Evolutionary conservation across 2,329 filamentous ascomycete species (phyloP), one percentile per base, ranked within the genome.

Genomic region (Aspergillus sp.): DNA sequence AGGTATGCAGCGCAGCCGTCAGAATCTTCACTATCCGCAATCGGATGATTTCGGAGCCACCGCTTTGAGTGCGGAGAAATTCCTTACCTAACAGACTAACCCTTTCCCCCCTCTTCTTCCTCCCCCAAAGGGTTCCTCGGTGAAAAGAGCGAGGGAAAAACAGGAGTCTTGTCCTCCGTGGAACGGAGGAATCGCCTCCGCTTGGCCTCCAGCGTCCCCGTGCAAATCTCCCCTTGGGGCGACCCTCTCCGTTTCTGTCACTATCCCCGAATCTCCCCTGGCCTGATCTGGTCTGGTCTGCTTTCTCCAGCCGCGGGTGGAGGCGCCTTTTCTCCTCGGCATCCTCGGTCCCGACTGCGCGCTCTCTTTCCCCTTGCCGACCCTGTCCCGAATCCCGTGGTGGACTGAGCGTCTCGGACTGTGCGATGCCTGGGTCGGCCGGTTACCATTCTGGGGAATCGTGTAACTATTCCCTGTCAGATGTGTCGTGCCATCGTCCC

Each of bases 331-430:
- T 36, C 33, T 6, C 50, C 56, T 61, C 60, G 60, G 60, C 54
- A 58, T 63, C 33, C 45, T 56, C 59, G 51, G 38, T 49, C 53
- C 60, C 59, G 60, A 58, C 19, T 52, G 17, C 46, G 44, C 43
- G 42, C 47, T 20, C 52, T 24, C 24, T 17, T 17, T 36, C 16
- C 24, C 43, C 50, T 32, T 57, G 56, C 59, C 60, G 60, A 63
- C 35, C 52, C 54, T 54, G 33, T 61, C 60, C 60, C 60, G 60
- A 61, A 52, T 61, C 58, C 60, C 60, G 60, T 63, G 53, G 51
- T 62, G 56, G 60, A 59, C 54, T 63, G 60, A 62, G 54, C 45
- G 16, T 55, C 41, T 45, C 52, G 26, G 45, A 52, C 52, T 55
- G 53, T 49, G 36, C 48, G 6, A 16, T 14, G 38, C 5, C 38